A percentile compares a stretch with the other conserved stretches of the same genome.
Conservation (phyloP, 768 basidiomycete species). For the Tricholomella constricta region DNA sequence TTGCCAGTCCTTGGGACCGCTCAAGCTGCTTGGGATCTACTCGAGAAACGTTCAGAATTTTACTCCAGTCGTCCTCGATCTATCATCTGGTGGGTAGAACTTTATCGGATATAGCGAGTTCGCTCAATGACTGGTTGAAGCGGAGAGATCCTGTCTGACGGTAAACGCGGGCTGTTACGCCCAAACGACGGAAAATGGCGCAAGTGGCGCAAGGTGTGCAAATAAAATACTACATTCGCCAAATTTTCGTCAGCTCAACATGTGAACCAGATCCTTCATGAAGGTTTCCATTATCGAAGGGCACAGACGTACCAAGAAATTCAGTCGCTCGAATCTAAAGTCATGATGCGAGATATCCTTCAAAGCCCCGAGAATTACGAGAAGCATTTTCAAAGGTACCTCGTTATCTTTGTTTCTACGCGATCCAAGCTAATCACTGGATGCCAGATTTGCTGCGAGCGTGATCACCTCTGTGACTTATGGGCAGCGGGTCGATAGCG, state of each 20-base stretch:
- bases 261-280: constrained; percentile 44
- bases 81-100: constrained; percentile 37
- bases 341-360: constrained; percentile 43
- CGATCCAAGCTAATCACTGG: not conserved
- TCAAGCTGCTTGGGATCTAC: constrained; percentile 46
- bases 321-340: constrained; percentile 49
- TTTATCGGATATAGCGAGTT: not conserved
- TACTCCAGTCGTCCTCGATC: constrained; percentile 52
- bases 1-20: constrained; percentile 45
- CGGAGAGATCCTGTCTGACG: constrained; percentile 48
- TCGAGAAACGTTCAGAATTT: constrained; percentile 48
- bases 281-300: constrained; percentile 42
- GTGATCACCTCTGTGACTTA: constrained; percentile 47
- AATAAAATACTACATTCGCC: not conserved
- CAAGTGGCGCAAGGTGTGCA: constrained; percentile 45
- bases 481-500: constrained; percentile 42
- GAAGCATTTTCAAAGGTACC: constrained; percentile 41
- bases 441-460: constrained; percentile 44
- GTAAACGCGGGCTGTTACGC: constrained; percentile 47
- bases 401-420: not conserved
- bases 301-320: constrained; percentile 46
- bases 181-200: constrained; percentile 47
- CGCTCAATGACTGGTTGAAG: constrained; percentile 21
- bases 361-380: constrained; percentile 40
- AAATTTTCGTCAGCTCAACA: too few relatives aligned